Evolutionary conservation across 31 red algal genomes (phyloP).

Genomic region (Porphyra umbilicalis): DNA sequence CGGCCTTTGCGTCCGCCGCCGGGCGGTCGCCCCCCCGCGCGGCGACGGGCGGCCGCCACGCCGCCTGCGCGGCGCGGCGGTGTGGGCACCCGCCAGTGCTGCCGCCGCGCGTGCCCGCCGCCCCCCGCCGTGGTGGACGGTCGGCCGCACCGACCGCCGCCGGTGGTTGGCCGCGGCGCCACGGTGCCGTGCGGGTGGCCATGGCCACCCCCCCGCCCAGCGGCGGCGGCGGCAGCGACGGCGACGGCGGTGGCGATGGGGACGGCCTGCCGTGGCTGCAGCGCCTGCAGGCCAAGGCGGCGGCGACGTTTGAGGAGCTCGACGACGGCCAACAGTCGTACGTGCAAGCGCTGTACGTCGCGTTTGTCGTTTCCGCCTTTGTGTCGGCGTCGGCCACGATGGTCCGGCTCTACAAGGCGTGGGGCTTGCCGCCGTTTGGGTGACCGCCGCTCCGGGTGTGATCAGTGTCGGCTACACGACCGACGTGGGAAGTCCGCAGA

Average conservation of each 20-base stretch:
- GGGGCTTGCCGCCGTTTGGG: background rate
- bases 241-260: background rate
- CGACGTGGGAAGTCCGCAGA: too few species aligned
- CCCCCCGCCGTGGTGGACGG: too few species aligned
- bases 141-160: background rate
- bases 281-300: background rate
- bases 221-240: background rate
- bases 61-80: too few species aligned
- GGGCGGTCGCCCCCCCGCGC: too few species aligned
- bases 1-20: too few species aligned
- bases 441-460: too few species aligned
- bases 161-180: background rate
- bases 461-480: too few species aligned
- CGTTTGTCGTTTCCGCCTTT: background rate
- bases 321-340: background rate
- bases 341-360: background rate
- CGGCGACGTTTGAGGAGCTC: background rate
- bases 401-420: background rate
- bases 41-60: too few species aligned
- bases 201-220: too few species aligned
- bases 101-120: too few species aligned
- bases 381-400: background rate
- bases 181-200: background rate
- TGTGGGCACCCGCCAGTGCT: too few species aligned
- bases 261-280: background rate